phyloP scores from a whole-genome alignment of 495 filamentous ascomycete species.

The Aspergillus kassunensis region DNA sequence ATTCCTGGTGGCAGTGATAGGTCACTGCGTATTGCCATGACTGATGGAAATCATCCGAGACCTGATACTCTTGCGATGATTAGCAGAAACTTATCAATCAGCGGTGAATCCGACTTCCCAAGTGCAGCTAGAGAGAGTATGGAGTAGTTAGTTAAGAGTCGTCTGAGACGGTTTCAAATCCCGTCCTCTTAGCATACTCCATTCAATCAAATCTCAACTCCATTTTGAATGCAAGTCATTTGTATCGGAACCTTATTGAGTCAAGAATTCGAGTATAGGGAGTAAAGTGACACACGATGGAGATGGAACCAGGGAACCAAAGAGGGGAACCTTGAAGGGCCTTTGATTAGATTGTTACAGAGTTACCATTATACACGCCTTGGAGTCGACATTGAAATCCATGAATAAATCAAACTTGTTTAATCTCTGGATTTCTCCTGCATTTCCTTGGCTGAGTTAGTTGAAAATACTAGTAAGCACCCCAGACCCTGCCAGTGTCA shows the following conservation, averaged over 20 bases:
- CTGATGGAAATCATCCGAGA: no score
- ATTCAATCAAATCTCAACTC: conserved; percentile 1
- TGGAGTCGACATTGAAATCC: no score
- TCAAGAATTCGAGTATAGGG: background rate
- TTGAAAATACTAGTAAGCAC: background rate
- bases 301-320: background rate
- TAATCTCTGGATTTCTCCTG: background rate
- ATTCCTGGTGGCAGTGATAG: no score
- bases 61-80: background rate
- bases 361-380: no score
- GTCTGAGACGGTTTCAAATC: no score
- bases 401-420: background rate
- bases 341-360: no score
- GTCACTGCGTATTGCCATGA: no score
- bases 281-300: background rate
- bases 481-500: conserved; percentile 21
- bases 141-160: no score
- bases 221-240: conserved; percentile 3
- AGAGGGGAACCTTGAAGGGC: background rate
- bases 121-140: no score
- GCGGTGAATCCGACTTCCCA: no score
- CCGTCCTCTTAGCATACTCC: no score
- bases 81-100: conserved; percentile 3
- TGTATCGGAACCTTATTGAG: background rate
- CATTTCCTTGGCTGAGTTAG: background rate